phyloP scores from a whole-genome alignment of 108 stramenopile genomes.

The Parietichytrium sp. region DNA sequence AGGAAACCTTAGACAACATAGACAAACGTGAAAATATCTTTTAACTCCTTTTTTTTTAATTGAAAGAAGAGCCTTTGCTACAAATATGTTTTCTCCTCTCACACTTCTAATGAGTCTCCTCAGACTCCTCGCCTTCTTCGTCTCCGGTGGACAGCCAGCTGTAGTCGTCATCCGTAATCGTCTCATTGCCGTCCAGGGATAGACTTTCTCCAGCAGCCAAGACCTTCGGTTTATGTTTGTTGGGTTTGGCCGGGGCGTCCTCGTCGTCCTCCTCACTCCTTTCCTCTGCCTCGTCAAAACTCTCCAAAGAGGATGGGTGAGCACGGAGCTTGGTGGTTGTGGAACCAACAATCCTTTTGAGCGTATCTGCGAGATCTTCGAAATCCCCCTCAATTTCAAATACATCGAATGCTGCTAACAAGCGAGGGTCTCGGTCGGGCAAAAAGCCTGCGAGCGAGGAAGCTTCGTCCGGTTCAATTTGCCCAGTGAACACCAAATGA shows the following conservation, averaged over 20 bases:
- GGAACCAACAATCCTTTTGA: background rate
- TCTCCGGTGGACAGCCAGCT: conserved; percentile 18
- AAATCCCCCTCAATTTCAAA: background rate
- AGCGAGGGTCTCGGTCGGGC: background rate
- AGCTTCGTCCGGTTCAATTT: conserved; percentile 14
- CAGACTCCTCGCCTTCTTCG: background rate
- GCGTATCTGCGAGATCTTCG: conserved; percentile 23
- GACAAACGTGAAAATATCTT: no score
- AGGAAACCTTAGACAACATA: no score
- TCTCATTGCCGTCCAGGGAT: background rate
- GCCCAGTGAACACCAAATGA: background rate
- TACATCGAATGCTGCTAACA: conserved; percentile 14
- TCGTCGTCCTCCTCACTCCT: background rate
- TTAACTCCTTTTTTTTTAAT: no score
- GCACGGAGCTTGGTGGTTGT: no score
- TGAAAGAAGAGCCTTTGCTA: no score
- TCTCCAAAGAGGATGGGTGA: no score
- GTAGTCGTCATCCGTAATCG: conserved; percentile 25
- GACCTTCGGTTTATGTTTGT: no score
- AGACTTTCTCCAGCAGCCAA: background rate
- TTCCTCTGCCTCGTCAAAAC: no score
- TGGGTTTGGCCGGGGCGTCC: no score
- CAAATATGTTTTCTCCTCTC: no score
- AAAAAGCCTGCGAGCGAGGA: background rate
- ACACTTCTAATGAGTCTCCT: no score